Base-by-base conservation (phyloP, 805 yeast species). In the Tetrapisispora phaffii region DNA sequence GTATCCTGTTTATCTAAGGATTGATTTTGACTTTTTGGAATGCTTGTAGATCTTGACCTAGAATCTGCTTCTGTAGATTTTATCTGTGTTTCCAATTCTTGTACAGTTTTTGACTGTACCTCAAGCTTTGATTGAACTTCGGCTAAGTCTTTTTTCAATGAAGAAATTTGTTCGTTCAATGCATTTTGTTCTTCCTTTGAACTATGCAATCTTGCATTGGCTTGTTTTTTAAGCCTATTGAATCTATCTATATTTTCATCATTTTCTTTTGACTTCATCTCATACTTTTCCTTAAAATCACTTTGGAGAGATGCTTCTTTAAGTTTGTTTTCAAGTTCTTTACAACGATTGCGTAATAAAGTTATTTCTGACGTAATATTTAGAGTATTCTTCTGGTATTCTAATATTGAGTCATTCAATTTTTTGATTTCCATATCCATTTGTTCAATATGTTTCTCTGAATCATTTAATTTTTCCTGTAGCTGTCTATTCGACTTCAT, bases 91-190 rank as follows among this genome's bases (percentile, higher is more conserved):
- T 38, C 17, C 7, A 38, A 26, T n/a, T 32, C 35, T 9, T 15
- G 6, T 8, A 31, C 23, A 50, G 50, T 16, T 47, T 42, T 43
- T 17, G 33, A 36, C 48, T 51, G 39, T 39, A 53, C 17, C 47
- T 48, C 12, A 16, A 58, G 39, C n/a, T 42, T 46, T 5, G 32
- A 43, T 42, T 60, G 63, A 23, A 75, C 49, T 7, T 67, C 63
- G 5, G 65, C 62, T 26, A 70, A 71, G 17, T 61, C 60, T 1
- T 54, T 46, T 15, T 54, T 53, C 20, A 72, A 44, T 4, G 57
- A 62, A 8, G 58, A 59, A 13, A 69, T 49, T 47, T 71, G 65
- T 7, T 53, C 47, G 38, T 62, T 74, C 35, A 79, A 59, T 6
- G 62, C 66, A 31, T 66, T 64, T 24, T 72, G 59, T 8, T 65